Conservation (phyloP, 331 rosid species). For the Pyrus hybrid region DNA sequence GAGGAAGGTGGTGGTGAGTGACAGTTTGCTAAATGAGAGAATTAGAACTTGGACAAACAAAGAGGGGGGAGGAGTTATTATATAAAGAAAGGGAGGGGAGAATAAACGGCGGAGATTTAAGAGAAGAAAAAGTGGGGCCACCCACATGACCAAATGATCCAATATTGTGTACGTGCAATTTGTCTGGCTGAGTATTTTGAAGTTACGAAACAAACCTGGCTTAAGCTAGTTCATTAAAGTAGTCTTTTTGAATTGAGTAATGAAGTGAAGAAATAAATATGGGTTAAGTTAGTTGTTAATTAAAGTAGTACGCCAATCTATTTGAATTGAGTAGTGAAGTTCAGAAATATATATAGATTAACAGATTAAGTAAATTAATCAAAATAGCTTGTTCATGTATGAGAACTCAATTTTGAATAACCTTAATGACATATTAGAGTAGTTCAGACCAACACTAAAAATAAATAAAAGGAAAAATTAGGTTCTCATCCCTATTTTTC, state of each 20-base stretch:
- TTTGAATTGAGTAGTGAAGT: background rate
- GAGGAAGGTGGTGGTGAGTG: constrained; percentile 1
- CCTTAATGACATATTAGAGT: background rate
- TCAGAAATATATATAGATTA: no score
- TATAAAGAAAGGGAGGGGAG: constrained; percentile 28
- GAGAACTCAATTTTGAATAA: no score
- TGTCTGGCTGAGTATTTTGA: constrained; percentile 16
- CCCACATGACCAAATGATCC: constrained; percentile 38
- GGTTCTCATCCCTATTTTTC: no score
- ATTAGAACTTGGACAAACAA: constrained; percentile 30
- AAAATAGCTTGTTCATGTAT: background rate
- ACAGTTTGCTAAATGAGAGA: background rate
- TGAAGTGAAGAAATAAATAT: no score
- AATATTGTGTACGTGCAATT: constrained; percentile 12
- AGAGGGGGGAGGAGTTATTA: constrained; percentile 23
- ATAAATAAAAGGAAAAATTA: no score
- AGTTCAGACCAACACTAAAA: background rate
- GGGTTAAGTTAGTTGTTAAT: background rate
- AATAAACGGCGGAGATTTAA: constrained; percentile 49
- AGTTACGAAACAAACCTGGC: background rate
- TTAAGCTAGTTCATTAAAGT: background rate
- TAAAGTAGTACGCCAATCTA: no score
- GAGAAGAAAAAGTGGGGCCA: constrained; percentile 14
- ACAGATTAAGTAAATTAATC: no score
- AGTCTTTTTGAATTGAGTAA: background rate